Evolutionary conservation across 2,329 filamentous ascomycete genomes (phyloP), one percentile per base, ranked within the genome.

Genomic region (Aspergillus floridensis): DNA sequence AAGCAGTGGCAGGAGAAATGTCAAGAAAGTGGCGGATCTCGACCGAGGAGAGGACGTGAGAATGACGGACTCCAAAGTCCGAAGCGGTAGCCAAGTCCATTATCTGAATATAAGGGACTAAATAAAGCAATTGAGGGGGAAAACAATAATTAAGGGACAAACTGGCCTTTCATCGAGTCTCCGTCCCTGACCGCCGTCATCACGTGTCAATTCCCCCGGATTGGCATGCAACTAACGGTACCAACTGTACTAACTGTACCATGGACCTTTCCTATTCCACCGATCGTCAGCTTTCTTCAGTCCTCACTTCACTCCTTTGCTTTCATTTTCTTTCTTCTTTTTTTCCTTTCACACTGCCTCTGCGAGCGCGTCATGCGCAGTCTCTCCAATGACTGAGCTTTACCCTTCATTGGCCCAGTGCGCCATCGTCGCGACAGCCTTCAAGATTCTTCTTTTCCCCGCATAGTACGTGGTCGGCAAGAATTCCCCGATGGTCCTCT

Each of bases 391-490:
- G 92, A 83, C 87, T 72, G 90, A 93, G 65, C 77, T 87, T 57
- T 92, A 93, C 75, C 95, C 95, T 58, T 91, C 93, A n/a, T 83
- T 98, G 76, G 81, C 86, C 74, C 93, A 97, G 80, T 93, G 89
- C 81, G 91, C 92, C 66, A 79, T 96, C 66, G 88, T 96, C 65
- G 89, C 93, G 58, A 89, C 90, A 24, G 92, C 92, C 35, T 86
- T 98, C 76, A 98, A 98, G 80, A 82, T 97, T 63, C 86, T 98
- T 60, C 83, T 98, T 58, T 95, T 96, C 77, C 93, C 93, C 31
- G 90, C 93, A 67, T 98, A 98, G 93, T 96, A 83, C 74, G 90
- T 85, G 55, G 2, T 24, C 50, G 32, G 26, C n/a, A 31, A 50
- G 48, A 47, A 47, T 35, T 57, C 58, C 46, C 32, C 22, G 51